Percentiles rank a stretch among this genome's conserved stretches.
Conservation (phyloP, 352 stramenopile genomes). For the Phytopythium aichiense region DNA sequence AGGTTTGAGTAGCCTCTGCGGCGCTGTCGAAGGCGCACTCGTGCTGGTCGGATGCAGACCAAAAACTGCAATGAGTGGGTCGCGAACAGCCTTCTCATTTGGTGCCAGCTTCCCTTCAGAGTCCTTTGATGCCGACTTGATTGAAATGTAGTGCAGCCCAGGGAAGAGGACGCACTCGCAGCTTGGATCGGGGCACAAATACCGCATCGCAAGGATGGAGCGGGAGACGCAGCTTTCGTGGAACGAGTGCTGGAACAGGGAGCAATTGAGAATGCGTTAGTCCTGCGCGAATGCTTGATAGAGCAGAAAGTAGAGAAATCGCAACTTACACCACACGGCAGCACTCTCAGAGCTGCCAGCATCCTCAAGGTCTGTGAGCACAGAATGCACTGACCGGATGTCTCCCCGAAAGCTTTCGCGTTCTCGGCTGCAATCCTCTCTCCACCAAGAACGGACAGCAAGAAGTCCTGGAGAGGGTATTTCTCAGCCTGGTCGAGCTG, state of each 20-base stretch:
- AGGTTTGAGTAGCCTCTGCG: background rate
- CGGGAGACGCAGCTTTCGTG: conserved; percentile 72
- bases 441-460: conserved; percentile 49
- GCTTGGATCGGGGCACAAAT: conserved; percentile 22
- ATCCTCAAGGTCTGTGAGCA: conserved; percentile 66
- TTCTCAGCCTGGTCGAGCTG: conserved; percentile 62
- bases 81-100: background rate
- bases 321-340: conserved; percentile 46
- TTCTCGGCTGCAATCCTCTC: conserved; percentile 36
- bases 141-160: conserved; percentile 39
- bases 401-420: conserved; percentile 46
- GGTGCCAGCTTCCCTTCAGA: background rate
- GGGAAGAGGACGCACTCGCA: conserved; percentile 61
- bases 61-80: conserved; percentile 13
- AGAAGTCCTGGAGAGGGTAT: conserved; percentile 63
- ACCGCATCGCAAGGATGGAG: conserved; percentile 35
- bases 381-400: conserved; percentile 32
- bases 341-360: conserved; percentile 41
- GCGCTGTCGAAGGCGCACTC: background rate
- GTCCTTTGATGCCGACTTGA: conserved; percentile 9
- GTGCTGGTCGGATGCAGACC: conserved; percentile 12
- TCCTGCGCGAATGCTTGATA: background rate
- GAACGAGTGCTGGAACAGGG: conserved; percentile 49
- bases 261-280: background rate
- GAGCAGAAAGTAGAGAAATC: background rate